phyloP scores from a whole-genome alignment of 305 asterid genomes.

The Solanum hybrid region DNA sequence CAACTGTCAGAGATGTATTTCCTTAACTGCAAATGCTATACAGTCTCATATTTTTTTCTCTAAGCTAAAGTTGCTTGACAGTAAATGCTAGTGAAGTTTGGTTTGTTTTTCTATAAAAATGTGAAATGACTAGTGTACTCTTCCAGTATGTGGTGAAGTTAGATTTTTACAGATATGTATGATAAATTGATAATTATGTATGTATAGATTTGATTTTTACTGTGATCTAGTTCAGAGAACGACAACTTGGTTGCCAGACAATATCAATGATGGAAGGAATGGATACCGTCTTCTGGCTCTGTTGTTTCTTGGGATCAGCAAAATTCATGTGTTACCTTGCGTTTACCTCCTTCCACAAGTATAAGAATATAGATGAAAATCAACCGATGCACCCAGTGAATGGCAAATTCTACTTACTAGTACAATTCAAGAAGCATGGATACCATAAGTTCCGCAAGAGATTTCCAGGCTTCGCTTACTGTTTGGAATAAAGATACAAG shows the following conservation, averaged over 20 bases:
- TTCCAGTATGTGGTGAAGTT: background rate
- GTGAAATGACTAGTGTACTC: background rate
- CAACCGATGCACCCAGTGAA: slow-evolving; percentile 2
- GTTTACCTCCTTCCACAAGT: background rate
- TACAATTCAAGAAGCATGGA: background rate
- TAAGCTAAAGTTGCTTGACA: background rate
- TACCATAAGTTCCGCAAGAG: too few relatives aligned
- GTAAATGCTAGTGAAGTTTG: background rate
- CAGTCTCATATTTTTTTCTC: background rate
- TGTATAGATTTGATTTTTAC: background rate
- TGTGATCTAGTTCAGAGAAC: slow-evolving; percentile 22
- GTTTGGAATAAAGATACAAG: background rate
- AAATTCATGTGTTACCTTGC: slow-evolving; percentile 35
- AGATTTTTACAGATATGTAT: background rate
- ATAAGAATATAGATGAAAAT: background rate
- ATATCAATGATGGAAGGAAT: slow-evolving; percentile 61
- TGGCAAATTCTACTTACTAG: background rate
- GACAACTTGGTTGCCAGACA: slow-evolving; percentile 54
- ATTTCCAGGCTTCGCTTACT: background rate
- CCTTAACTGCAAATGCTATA: background rate
- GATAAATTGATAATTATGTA: background rate
- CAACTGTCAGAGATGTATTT: background rate
- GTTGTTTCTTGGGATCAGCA: slow-evolving; percentile 33
- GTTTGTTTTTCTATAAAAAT: background rate
- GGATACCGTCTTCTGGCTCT: slow-evolving; percentile 45